Evolutionary conservation across 495 filamentous ascomycete genomes (phyloP), one percentile per base, ranked within the genome.

Genomic region (Rostrohypoxylon terebratum): DNA sequence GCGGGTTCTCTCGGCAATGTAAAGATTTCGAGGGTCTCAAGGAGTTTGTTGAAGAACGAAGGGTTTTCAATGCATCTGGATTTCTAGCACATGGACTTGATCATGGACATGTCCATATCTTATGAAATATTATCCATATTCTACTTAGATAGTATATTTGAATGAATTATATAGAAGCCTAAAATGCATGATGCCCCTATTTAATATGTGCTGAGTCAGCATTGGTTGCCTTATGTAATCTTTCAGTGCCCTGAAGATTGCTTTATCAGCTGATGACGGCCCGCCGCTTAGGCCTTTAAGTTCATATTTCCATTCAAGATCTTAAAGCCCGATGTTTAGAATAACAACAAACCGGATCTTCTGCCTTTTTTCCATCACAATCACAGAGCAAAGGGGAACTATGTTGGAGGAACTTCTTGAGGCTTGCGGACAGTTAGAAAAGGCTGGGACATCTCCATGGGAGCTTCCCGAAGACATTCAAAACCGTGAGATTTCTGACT

Each of bases 381-480:
- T 14, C 23, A 10, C 4, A 16, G n/a, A 48, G 36, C 0, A 34
- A 34, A 10, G 16, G 20, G 9, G 2, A 38, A 63, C 28, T 7
- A 73, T 73, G 66, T 66, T 61, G 20, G 62, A 65, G 0, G 48
- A 69, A 23, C 60, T 73, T n/a, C 4, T 73, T 0, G 18, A 51
- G 23, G 62, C 71, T 21, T 73, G 62, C 44, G 62, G 40, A 14
- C 21, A 11, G 42, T 33, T 69, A 25, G 40, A 25, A 4, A 33
- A 23, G 20, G 16, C 40, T 25, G 21, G 36, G 20, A 38, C 18
- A 1, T 23, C 47, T 6, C 8, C 31, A 16, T 62, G 13, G 38
- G 61, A 57, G 9, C 20, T 62, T 0, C 28, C 20, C 3, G 71
- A 73, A 6, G 28, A 59, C 23, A 25, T 73, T 44, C 21, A 53